Conservation (phyloP, 345 rosid genomes). For the Kandelia obovata region DNA sequence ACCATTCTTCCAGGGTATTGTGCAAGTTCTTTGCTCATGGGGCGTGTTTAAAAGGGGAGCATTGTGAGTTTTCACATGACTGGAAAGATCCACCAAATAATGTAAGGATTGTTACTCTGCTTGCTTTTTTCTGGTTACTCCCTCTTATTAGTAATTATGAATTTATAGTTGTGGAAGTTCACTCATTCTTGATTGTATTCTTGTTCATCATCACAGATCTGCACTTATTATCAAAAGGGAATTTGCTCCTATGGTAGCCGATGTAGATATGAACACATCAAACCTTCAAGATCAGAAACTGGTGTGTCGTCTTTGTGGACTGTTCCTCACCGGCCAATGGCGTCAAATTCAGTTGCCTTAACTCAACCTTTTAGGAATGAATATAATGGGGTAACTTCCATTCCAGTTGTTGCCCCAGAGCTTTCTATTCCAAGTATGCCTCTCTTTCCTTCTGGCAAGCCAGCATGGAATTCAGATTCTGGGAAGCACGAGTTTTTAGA, state of each 20-base stretch:
- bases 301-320: conserved; percentile 56
- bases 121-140: background rate
- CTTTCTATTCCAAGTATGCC: conserved; percentile 38
- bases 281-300: conserved; percentile 39
- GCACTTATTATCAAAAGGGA: conserved; percentile 93
- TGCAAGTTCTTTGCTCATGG: conserved; percentile 93
- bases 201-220: conserved; percentile 47
- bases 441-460: conserved; percentile 27
- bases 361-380: conserved; percentile 23
- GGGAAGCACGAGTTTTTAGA: conserved; percentile 26
- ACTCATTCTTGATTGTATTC: conserved; percentile 1
- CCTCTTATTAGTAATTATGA: background rate
- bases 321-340: conserved; percentile 27
- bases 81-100: conserved; percentile 58
- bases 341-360: conserved; percentile 26
- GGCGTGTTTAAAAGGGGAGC: conserved; percentile 88
- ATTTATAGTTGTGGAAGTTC: background rate
- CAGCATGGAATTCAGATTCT: conserved; percentile 43
- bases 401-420: conserved; percentile 28
- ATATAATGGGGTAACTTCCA: conserved; percentile 21
- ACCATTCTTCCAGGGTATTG: conserved; percentile 43
- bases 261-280: conserved; percentile 81
- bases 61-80: conserved; percentile 90
- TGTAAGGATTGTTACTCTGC: conserved; percentile 35
- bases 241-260: conserved; percentile 72